These are phyloP conservation scores for Cyamopsis tetragonoloba DNA, from an alignment of 306 rosid genomes.

Conservation along the genomic window DNA sequence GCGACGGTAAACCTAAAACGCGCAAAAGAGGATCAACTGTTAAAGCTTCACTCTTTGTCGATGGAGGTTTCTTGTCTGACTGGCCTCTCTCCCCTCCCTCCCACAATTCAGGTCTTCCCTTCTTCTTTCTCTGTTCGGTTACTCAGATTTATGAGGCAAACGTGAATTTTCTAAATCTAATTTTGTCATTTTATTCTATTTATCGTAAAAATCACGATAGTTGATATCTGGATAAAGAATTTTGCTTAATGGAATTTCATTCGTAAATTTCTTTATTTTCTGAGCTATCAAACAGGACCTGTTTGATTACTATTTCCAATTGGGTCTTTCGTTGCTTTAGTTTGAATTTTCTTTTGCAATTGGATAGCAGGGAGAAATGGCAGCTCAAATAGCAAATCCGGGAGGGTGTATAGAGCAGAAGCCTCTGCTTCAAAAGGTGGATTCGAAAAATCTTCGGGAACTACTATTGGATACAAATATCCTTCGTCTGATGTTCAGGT, in stretches of 20 bases:
- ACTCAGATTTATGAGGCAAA: neutral
- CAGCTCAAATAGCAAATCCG: slow-evolving; percentile 34
- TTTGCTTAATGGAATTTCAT: neutral
- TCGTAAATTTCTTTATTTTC: neutral
- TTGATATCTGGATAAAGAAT: neutral
- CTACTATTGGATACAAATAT: slow-evolving; percentile 57
- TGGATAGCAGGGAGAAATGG: slow-evolving; percentile 55
- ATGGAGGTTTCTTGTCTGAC: slow-evolving; percentile 77
- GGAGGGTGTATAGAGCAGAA: slow-evolving; percentile 35
- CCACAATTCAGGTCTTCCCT: slow-evolving; percentile 47
- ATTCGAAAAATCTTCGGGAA: slow-evolving; percentile 26
- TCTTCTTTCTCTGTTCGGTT: neutral
- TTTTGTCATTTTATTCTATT: neutral
- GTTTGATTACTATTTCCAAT: neutral
- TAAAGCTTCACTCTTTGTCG: slow-evolving; percentile 46
- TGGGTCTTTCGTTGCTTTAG: slow-evolving; percentile 7
- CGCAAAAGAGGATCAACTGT: slow-evolving; percentile 40
- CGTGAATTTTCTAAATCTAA: neutral
- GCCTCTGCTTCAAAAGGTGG: slow-evolving; percentile 44
- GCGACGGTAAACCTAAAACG: slow-evolving; percentile 13
- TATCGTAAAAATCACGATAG: neutral
- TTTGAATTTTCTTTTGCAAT: slow-evolving; percentile 24
- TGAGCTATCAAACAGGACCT: neutral
- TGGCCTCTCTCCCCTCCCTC: slow-evolving; percentile 39
- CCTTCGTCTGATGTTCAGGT: slow-evolving; percentile 61